Base-by-base conservation (phyloP, 139 green algal species). In the Nannochloris sp. region DNA sequence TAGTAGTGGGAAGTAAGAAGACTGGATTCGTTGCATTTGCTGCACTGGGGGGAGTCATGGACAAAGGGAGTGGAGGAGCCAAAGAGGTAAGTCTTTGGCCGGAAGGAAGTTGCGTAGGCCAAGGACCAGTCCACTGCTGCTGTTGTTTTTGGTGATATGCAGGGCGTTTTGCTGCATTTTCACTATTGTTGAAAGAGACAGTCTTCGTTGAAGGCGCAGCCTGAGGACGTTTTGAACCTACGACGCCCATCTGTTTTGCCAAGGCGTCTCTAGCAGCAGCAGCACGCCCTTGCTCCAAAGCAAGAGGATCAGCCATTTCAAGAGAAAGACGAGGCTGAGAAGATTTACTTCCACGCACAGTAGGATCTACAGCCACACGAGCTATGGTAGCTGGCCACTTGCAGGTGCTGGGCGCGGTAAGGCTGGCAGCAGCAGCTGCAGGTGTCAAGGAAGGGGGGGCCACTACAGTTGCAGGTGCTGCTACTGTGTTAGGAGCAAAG, bases 281-380 rank as follows among this genome's bases (percentile, higher is more conserved):
- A 19, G 19, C 19, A 19, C 42, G 42, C 19, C 42, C 42, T 19
- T 51, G 19, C 42, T 51, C 19, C 42, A 51, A 19, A 19, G 42
- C 42, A 19, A 19, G 19, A 51, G 42, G 42, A 19, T 51, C 42
- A 19, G 42, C 42, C 19, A 51, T 19, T 47, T 25, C 56, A 30
- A 64, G 32, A 47, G 56, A 64, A 23, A 64, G 25, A 32, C 56
- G n/a, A 10, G 56, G 56, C 23, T 64, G 56, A 47, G 6, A 29
- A 31, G 56, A 10, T 13, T 57, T 64, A 12, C 23, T 32, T 31
- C n/a, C n/a, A 19, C 42, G 42, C 19, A 19, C 19, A 19, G 19
- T 51, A 19, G 19, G 42, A 19, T 51, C 42, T 19, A 19, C 19
- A 19, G 19, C 42, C 19, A 51, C 42, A 51, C 42, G 42, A 19